Evolutionary conservation across 164 flowering plant genomes (phyloP), one percentile per base, ranked within the genome.

Genomic region (Magnolia officinalis): DNA sequence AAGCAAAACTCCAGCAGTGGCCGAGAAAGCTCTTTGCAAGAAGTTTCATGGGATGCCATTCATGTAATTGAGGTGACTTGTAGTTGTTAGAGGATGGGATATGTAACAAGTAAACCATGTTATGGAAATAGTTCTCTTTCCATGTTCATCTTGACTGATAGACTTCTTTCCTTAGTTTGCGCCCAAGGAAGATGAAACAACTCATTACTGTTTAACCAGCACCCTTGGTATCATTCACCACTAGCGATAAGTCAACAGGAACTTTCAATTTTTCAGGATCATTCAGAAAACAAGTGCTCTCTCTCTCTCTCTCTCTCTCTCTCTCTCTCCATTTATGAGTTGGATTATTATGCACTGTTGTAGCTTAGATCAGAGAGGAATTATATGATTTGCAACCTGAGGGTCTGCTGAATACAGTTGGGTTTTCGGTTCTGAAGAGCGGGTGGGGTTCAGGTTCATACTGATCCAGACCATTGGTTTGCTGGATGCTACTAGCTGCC

Each of bases 41-140:
- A 93, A 84, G 99, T 98, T 69, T 84, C 90, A 71, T 95, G 99
- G 99, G 98, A 95, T 81, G 99, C 97, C 11, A 91, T 93, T 70
- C 99, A 95, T 89, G 95, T 95, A 68, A 89, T 95, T 82, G 88
- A 95, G 97, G 97, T 92, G 76, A 76, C 49, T 45, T 66, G 14
- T 66, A 8, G 2, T 26, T 26, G 29, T 26, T 26, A 26, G 29
- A 26, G 29, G 29, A 26, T 1, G 29, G 29, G 29, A 26, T 26
- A 26, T 26, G 29, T 26, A 26, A 26, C 29, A 26, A 26, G 29
- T 26, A 26, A 26, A 26, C 29, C 29, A 26, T 26, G 29, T 26
- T 26, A 26, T 26, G 29, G 2, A 26, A 26, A 26, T 26, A 26
- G 29, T 26, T 26, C 29, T 26, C 29, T 26, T 26, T 26, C 29